Percentiles rank a stretch among this genome's conserved stretches.
These are phyloP conservation scores for Amaranthus hypochondriacus DNA, from an alignment of 148 eudicot species.

Conservation along the genomic window DNA sequence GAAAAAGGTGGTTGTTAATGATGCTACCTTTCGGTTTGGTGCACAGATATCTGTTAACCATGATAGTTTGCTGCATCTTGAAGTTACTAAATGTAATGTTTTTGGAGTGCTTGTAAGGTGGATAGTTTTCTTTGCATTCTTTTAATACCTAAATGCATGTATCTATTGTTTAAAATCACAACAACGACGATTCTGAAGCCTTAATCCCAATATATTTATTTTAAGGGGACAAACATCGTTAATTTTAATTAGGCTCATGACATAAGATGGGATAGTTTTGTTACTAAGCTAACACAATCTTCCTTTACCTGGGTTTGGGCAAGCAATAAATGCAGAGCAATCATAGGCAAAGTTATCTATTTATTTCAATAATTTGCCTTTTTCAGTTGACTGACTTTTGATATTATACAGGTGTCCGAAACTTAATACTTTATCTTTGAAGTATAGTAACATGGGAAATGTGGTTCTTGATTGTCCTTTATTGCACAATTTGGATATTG, in stretches of 20 bases:
- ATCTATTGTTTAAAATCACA: too few relatives aligned
- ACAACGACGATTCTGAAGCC: too few relatives aligned
- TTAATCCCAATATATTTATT: too few relatives aligned
- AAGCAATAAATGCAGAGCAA: too few relatives aligned
- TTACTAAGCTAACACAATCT: too few relatives aligned
- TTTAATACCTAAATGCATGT: neutral
- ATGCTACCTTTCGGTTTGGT: constrained; percentile 78
- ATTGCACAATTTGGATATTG: constrained; percentile 75
- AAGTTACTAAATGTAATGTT: constrained; percentile 76
- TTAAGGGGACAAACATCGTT: too few relatives aligned
- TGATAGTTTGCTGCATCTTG: constrained; percentile 70
- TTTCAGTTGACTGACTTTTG: constrained; percentile 12
- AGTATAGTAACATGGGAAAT: constrained; percentile 89
- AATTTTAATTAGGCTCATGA: too few relatives aligned
- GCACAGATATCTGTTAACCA: constrained; percentile 71
- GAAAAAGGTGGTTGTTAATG: constrained; percentile 62
- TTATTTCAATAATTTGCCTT: neutral
- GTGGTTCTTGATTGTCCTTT: constrained; percentile 88
- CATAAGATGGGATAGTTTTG: too few relatives aligned
- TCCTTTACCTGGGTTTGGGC: too few relatives aligned
- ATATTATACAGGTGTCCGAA: constrained; percentile 70
- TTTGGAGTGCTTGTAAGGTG: constrained; percentile 83
- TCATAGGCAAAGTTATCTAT: neutral
- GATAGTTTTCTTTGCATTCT: neutral
- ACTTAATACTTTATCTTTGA: constrained; percentile 75